Base-by-base conservation (phyloP, 768 basidiomycete species). In the Termitomyces sp. region DNA sequence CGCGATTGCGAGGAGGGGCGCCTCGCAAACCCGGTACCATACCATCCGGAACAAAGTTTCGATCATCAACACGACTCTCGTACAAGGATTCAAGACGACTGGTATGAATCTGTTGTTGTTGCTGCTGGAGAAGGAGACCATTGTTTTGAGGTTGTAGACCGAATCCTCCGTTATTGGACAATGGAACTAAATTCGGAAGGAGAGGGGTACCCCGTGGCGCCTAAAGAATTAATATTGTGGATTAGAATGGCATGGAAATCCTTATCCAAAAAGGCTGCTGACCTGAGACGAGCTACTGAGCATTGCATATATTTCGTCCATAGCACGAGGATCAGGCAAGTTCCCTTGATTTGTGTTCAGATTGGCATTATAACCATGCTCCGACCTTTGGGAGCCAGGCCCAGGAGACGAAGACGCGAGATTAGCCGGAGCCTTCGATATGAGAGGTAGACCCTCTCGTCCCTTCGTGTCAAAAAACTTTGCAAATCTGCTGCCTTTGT, bases 381-480 rank as follows among this genome's bases (percentile, higher is more conserved):
- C 84, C 47, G 74, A 76, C 61, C 82, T 77, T 60, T 76, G 81
- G 50, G 71, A 68, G 13, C 58, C 58, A 45, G 72, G 75, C 53
- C 67, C 71, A n/a, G 80, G 74, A 32, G 82, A 81, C 28, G 78
- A 71, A 46, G 82, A 74, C 43, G 71, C 67, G 44, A 77, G 71
- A 20, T 74, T 73, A 33, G 70, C 71, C 6, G 72, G 69, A 10
- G 72, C 63, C 58, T 82, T 82, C 16, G 72, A 64, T 33, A 71
- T 61, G 40, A 70, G 60, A 20, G 65, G 51, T 32, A 61, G 63
- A 20, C 64, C 65, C 14, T 85, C 84, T 61, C 78, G 79, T 26
- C 73, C 70, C 69, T 89, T 91, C n/a, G 80, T 80, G 63, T 92
- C 90, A 61, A 92, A 93, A 70, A 92, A 91, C 68, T 92, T 93